Evolutionary conservation across 2,329 filamentous ascomycete species (phyloP).

Genomic region (Colletotrichum neosansevieriae): DNA sequence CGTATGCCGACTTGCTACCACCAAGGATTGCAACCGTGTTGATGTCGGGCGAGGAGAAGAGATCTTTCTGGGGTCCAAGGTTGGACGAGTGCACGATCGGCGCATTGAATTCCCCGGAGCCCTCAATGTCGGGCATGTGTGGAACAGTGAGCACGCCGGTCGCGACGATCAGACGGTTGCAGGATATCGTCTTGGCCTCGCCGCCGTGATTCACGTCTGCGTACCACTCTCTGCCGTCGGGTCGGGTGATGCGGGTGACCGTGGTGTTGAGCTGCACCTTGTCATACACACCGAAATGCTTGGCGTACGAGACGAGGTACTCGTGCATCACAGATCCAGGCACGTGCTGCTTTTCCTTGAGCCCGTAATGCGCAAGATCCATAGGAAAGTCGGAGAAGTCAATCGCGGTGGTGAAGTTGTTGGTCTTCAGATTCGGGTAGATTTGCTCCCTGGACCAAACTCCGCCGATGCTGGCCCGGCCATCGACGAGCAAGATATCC

Average conservation of each 20-base stretch:
- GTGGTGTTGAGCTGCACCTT: conserved; percentile 63
- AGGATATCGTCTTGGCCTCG: conserved; percentile 42
- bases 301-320: conserved; percentile 68
- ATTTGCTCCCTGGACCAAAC: conserved; percentile 56
- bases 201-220: conserved; percentile 40
- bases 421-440: conserved; percentile 57
- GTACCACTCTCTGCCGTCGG: conserved; percentile 49
- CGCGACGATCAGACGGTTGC: conserved; percentile 68
- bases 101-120: conserved; percentile 61
- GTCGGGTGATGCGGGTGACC: conserved; percentile 61
- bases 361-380: conserved; percentile 47
- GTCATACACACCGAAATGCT: conserved; percentile 62
- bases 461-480: conserved; percentile 53
- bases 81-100: conserved; percentile 70
- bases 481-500: conserved; percentile 58
- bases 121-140: conserved; percentile 63
- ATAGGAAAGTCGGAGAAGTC: conserved; percentile 54
- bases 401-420: conserved; percentile 55
- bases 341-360: conserved; percentile 59
- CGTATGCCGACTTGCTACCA: conserved; percentile 72
- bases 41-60: conserved; percentile 49
- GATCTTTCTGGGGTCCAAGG: conserved; percentile 53
- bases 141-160: conserved; percentile 71
- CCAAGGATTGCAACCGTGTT: conserved; percentile 67
- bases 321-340: conserved; percentile 66